Base-by-base conservation (phyloP, 116 monocot species). In the Papilionanthe hybrid region DNA sequence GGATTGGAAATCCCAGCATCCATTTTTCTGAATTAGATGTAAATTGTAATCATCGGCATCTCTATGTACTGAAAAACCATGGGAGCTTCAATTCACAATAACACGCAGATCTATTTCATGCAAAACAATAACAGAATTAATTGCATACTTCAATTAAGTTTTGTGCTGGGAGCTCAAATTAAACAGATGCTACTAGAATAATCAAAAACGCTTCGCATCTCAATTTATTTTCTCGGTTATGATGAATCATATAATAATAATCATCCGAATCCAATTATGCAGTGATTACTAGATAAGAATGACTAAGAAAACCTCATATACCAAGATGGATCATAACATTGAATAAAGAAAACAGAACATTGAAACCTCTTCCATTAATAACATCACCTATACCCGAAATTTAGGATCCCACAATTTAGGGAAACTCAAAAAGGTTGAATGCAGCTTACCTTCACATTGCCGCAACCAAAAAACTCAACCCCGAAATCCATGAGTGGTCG, bases 21-120 rank as follows among this genome's bases (percentile, higher is more conserved):
- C 87, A 87, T 87, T 43, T 9, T 72, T 44, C 11, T 12, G 53
- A 43, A 50, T 81, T 22, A 81, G 53, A 79, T 27, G 57, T 12
- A 37, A 37, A 37, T 37, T 37, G 37, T 37, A 10, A 78, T 7
- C 25, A 73, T 1, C 19, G 45, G 42, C 73, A 43, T 10, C 19
- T 43, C 20, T 7, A 44, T 43, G 8, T 44, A 18, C 19, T n/a
- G 18, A 45, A 44, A 73, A 73, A 18, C 45, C 73, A 73, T 15
- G 27, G 44, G 73, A 44, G 5, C 73, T 73, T 20, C 73, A 73
- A 44, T 45, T 73, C 73, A 4, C 73, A 71, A 3, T 43, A 73
- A 45, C 73, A n/a, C n/a, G 9, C 20, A 73, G 45, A 73, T 42
- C 73, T 20, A 42, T 73, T 73, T n/a, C 73, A 4, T 45, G 45